Percentiles rank a stretch among this genome's conserved stretches.
phyloP scores from a whole-genome alignment of 2,329 filamentous ascomycete genomes.

The Neonectria ditissima region DNA sequence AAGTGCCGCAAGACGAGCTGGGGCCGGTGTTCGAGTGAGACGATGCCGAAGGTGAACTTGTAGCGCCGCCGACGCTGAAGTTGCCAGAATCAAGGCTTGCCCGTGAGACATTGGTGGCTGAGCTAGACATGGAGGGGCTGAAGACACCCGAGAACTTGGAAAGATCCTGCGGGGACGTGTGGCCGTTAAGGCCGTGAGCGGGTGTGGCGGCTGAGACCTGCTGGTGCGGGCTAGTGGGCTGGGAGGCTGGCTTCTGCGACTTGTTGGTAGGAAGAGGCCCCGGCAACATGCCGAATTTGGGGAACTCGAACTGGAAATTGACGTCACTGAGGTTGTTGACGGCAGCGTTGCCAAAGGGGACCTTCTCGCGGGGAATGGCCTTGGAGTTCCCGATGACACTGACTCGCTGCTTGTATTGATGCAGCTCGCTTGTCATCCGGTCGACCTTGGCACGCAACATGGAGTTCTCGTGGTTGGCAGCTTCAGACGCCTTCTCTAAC shows the following conservation, averaged over 20 bases:
- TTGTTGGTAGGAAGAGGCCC: slow-evolving; percentile 53
- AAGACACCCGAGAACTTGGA: slow-evolving; percentile 70
- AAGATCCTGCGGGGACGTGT: slow-evolving; percentile 56
- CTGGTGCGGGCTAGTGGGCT: slow-evolving; percentile 49
- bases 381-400: slow-evolving; percentile 63
- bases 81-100: slow-evolving; percentile 63
- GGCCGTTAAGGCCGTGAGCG: slow-evolving; percentile 46
- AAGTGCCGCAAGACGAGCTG: slow-evolving; percentile 79
- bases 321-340: slow-evolving; percentile 75
- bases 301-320: slow-evolving; percentile 96
- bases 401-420: slow-evolving; percentile 90
- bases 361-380: slow-evolving; percentile 54
- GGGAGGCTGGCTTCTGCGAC: slow-evolving; percentile 44
- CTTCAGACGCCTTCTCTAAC: slow-evolving; percentile 84
- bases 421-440: slow-evolving; percentile 84
- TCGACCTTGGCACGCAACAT: slow-evolving; percentile 89
- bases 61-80: slow-evolving; percentile 62
- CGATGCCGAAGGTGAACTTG: slow-evolving; percentile 73
- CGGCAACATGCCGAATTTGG: slow-evolving; percentile 85
- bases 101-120: slow-evolving; percentile 60
- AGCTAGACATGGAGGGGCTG: slow-evolving; percentile 64
- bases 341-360: slow-evolving; percentile 58
- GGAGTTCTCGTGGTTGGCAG: slow-evolving; percentile 86
- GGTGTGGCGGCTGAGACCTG: slow-evolving; percentile 42
- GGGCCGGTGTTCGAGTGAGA: slow-evolving; percentile 70